phyloP scores from a whole-genome alignment of 2,329 filamentous ascomycete genomes.

The Cercospora zeae-maydis region DNA sequence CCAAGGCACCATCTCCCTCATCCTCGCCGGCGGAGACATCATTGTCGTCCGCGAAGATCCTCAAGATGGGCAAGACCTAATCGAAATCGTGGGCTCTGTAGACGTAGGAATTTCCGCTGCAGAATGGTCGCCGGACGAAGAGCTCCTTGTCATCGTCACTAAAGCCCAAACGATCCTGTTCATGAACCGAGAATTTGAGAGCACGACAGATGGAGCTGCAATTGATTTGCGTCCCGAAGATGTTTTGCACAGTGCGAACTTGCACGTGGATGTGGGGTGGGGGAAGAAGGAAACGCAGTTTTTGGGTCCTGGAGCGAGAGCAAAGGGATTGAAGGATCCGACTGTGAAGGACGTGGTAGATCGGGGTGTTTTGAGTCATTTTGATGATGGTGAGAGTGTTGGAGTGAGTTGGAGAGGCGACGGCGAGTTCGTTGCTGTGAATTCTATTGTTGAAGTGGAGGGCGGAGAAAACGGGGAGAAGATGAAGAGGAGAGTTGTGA shows the following conservation, averaged over 20 bases:
- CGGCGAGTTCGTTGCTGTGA: conserved; percentile 84
- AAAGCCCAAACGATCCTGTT: conserved; percentile 75
- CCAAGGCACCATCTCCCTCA: conserved; percentile 70
- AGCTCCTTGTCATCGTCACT: conserved; percentile 79
- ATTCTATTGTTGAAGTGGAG: conserved; percentile 68
- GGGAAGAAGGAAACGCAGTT: conserved; percentile 98
- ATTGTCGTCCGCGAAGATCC: conserved; percentile 74
- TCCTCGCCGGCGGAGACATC: conserved; percentile 88
- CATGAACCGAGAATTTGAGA: conserved; percentile 87
- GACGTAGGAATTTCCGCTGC: conserved; percentile 88
- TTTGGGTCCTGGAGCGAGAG: conserved; percentile 64
- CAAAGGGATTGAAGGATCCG: conserved; percentile 81
- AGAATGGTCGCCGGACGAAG: conserved; percentile 92
- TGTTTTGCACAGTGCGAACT: conserved; percentile 73
- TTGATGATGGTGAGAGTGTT: conserved; percentile 64
- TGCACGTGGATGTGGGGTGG: conserved; percentile 93
- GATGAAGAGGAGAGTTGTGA: conserved; percentile 67
- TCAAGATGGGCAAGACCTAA: conserved; percentile 60
- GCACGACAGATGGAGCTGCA: conserved; percentile 61
- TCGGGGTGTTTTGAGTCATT: conserved; percentile 68
- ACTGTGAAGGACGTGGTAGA: conserved; percentile 93
- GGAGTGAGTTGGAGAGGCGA: conserved; percentile 92
- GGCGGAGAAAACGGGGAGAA: conserved; percentile 31
- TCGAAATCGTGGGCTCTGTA: conserved; percentile 93
- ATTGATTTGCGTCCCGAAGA: conserved; percentile 66